Evolutionary conservation across 805 yeast species (phyloP), one percentile per base, ranked within the genome.

Genomic region (Saccharomyces paradoxus): DNA sequence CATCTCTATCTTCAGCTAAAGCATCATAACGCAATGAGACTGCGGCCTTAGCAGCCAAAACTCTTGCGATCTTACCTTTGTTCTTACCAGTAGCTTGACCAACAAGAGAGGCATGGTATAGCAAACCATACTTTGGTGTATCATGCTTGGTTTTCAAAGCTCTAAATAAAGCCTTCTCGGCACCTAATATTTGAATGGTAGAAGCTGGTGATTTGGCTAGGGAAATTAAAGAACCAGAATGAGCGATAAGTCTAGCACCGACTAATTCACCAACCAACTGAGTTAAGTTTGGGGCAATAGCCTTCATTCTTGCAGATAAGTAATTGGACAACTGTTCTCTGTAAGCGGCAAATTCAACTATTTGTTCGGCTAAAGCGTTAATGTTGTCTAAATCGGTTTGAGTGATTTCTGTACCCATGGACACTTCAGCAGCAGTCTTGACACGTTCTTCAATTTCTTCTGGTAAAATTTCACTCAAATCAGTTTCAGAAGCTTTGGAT

Each of bases 321-420:
- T 94, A 94, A 77, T 87, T 87, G 56, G 96, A 87, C 64, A 94
- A 79, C 75, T 90, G 96, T 77, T 91, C 97, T 78, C 99, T 86
- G 82, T 94, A 94, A 60, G 89, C 89, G 60, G 98, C 85, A 72
- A 94, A 89, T 72, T 89, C 97, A 63, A 92, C 92, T 70, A 94
- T 92, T 77, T 94, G 98, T 58, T 88, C 94, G 63, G 99, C 99
- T 65, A 94, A 81, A 58, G 90, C 85, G 71, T 81, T 81, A 73
- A 94, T 92, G 79, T 92, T 92, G 57, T 81, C 80, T 67, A 94
- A 80, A 74, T 94, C 99, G 61, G 80, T 79, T 58, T 87, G 91
- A 55, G 98, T 92, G 73, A 94, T 92, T 75, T 94, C 99, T 58
- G 98, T 94, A 79, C 99, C 99, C 99, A 94, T 94, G 51, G 98